Evolutionary conservation across 2,329 filamentous ascomycete genomes (phyloP).

Genomic region (Geosmithia putterillii): DNA sequence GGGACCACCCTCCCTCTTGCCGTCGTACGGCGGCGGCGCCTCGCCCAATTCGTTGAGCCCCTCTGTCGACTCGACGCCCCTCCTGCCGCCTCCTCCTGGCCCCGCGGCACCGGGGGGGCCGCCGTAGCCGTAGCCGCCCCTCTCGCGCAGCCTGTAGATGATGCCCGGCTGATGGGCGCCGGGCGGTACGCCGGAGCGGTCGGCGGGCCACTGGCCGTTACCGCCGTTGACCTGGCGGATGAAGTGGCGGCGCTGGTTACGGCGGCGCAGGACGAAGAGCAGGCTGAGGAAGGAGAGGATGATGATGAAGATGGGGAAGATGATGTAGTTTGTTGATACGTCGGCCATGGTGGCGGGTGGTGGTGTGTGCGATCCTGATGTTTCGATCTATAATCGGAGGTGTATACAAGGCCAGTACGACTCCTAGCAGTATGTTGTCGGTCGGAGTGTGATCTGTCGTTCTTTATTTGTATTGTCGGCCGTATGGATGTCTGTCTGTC

Average conservation of each 20-base stretch:
- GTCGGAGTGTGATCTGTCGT: too few species aligned
- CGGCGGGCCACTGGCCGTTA: not conserved
- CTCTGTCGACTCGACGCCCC: constrained; percentile 20
- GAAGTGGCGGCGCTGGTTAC: constrained; percentile 11
- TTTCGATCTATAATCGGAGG: too few species aligned
- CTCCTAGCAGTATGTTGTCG: too few species aligned
- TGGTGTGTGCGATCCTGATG: too few species aligned
- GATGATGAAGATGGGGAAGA: constrained; percentile 30
- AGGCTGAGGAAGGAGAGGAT: constrained; percentile 23
- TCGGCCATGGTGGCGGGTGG: not conserved
- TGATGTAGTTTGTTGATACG: constrained; percentile 3
- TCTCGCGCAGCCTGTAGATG: not conserved
- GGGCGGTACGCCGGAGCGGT: not conserved
- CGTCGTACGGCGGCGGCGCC: constrained; percentile 50
- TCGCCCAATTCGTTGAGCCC: constrained; percentile 53
- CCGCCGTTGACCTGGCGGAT: not conserved
- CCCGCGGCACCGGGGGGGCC: too few species aligned
- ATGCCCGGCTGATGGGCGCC: not conserved
- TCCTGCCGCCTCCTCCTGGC: constrained; percentile 1
- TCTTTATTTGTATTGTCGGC: too few species aligned
- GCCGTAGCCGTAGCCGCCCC: not conserved
- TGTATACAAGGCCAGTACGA: too few species aligned
- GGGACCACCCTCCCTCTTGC: constrained; percentile 13
- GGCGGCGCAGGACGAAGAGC: constrained; percentile 30
- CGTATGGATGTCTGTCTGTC: too few species aligned